phyloP scores from a whole-genome alignment of 2,329 filamentous ascomycete species.

The Acarospora socialis region DNA sequence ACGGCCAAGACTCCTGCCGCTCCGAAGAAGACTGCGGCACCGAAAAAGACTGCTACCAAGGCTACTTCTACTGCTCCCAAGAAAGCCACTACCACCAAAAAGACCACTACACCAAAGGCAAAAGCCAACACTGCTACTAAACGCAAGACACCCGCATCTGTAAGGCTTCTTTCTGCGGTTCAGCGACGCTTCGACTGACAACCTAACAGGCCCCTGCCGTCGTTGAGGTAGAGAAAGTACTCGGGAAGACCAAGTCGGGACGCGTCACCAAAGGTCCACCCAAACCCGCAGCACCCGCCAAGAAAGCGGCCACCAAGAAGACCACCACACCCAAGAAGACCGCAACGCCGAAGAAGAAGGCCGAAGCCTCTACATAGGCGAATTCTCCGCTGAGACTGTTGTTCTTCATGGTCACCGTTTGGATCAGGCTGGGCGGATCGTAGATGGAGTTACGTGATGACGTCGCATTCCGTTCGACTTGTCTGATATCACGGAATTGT shows the following conservation, averaged over 20 bases:
- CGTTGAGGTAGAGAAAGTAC: slow-evolving; percentile 53
- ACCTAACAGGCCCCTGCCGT: slow-evolving; percentile 45
- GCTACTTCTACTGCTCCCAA: slow-evolving; percentile 30
- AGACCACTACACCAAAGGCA: slow-evolving; percentile 34
- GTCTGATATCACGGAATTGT: too few species aligned
- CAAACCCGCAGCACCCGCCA: slow-evolving; percentile 30
- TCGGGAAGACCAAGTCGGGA: slow-evolving; percentile 75
- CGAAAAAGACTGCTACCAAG: slow-evolving; percentile 32
- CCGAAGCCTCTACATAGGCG: slow-evolving; percentile 3
- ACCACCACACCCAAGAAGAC: slow-evolving; percentile 35
- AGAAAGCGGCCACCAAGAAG: slow-evolving; percentile 30
- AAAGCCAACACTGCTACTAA: slow-evolving; percentile 41
- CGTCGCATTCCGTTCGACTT: too few species aligned
- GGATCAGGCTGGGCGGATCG: too few species aligned
- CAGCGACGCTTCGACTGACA: slow-evolving; percentile 13
- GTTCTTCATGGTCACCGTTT: too few species aligned
- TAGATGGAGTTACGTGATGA: too few species aligned
- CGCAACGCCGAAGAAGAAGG: slow-evolving; percentile 25
- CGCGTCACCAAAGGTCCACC: slow-evolving; percentile 59
- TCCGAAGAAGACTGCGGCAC: slow-evolving; percentile 23
- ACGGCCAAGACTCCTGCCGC: slow-evolving; percentile 29
- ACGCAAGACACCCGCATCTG: slow-evolving; percentile 26
- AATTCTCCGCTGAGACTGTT: too few species aligned
- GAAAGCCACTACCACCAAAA: slow-evolving; percentile 32
- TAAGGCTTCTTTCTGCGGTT: slow-evolving; percentile 14